Base-by-base conservation (phyloP, 192 early-diverging fungal species). In the Coemansia umbellata region DNA sequence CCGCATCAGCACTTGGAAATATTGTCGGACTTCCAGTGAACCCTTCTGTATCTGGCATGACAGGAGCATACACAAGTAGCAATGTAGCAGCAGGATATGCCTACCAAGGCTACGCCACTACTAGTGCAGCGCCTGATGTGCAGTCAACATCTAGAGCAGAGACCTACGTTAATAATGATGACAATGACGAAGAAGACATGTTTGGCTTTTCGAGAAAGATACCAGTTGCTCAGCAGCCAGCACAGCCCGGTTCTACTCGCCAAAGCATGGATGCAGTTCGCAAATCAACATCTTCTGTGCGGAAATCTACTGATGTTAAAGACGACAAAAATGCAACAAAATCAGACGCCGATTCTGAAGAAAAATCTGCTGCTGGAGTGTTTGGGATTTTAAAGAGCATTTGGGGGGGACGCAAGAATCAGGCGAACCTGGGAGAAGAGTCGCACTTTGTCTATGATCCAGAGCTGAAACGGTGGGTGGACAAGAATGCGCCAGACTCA, bases 391-490 rank as follows among this genome's bases (percentile, higher is more conserved):
- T 80, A 22, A 77, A 74, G 59, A 70, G 64, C 47, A 47, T 79
- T 8, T 79, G 80, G 58, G 69, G 76, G 30, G 56, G 55, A 2
- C 63, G 61, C 63, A 76, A 73, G 42, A 72, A 62, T 39, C 87
- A 88, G 60, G 96, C 92, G 2, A 91, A 99, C 63, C 57, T 96
- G 44, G 93, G 92, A 8, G 85, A 93, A 53, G 84, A 88, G 41
- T 90, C 73, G 28, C 71, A 84, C 3, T 91, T 93, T 63, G 88
- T 86, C 56, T 99, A 87, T 69, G 96, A 99, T 67, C 79, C 85
- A 21, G 86, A 84, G 21, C 82, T 84, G 53, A 85, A 92, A 50
- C 78, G 86, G 48, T 99, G 93, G 92, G 89, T 99, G 14, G 63
- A 69, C 44, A 69, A 66, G 56, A 77, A 62, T 39, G 63, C 74